phyloP scores from a whole-genome alignment of 2,329 filamentous ascomycete genomes.

The Penicillium rolfsii region DNA sequence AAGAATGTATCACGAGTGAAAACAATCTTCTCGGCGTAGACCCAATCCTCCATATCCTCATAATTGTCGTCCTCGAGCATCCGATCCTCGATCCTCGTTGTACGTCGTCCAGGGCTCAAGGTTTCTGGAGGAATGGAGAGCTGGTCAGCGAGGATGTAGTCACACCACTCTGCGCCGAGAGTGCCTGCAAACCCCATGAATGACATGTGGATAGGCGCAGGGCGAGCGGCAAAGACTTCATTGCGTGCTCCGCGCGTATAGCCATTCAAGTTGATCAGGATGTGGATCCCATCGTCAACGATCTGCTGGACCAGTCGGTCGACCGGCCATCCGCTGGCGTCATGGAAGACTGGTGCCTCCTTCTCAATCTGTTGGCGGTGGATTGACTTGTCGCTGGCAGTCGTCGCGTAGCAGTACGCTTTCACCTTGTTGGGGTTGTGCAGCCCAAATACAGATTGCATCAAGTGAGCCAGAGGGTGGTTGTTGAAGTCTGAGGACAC shows the following conservation, averaged over 20 bases:
- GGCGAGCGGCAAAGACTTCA: slow-evolving; percentile 92
- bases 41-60: slow-evolving; percentile 75
- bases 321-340: slow-evolving; percentile 83
- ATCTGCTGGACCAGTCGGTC: slow-evolving; percentile 87
- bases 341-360: slow-evolving; percentile 87
- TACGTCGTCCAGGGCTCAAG: slow-evolving; percentile 76
- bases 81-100: slow-evolving; percentile 72
- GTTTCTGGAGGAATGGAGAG: slow-evolving; percentile 83
- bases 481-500: slow-evolving; percentile 99
- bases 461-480: slow-evolving; percentile 91
- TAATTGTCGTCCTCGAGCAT: slow-evolving; percentile 67
- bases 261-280: slow-evolving; percentile 95
- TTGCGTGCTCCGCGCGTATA: slow-evolving; percentile 97
- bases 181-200: slow-evolving; percentile 99
- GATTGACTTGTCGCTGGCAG: slow-evolving; percentile 81
- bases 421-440: slow-evolving; percentile 74
- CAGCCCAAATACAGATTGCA: slow-evolving; percentile 97
- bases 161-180: slow-evolving; percentile 95
- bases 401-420: slow-evolving; percentile 95
- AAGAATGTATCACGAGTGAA: slow-evolving; percentile 96
- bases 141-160: slow-evolving; percentile 90
- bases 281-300: slow-evolving; percentile 83
- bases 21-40: slow-evolving; percentile 96
- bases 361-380: slow-evolving; percentile 92
- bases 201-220: slow-evolving; percentile 96